These are phyloP conservation scores for Gossypium sturtianum DNA, from an alignment of 345 rosid genomes.

Conservation along the genomic window DNA sequence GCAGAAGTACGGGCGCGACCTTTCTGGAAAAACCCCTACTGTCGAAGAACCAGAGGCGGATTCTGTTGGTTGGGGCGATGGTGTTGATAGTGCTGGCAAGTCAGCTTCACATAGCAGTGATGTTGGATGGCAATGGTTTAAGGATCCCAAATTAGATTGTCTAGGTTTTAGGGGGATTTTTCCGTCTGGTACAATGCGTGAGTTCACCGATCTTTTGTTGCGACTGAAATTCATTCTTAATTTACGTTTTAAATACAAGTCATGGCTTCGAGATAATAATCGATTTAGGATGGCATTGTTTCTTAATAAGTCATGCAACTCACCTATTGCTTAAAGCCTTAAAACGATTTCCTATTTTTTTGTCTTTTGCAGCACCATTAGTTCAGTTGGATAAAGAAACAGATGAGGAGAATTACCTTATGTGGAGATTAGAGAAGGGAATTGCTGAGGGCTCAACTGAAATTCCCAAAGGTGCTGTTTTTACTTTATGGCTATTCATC, in stretches of 20 bases:
- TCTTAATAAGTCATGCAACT: neutral
- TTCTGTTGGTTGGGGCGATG: slow-evolving; percentile 65
- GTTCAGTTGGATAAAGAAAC: slow-evolving; percentile 80
- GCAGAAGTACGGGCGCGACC: slow-evolving; percentile 61
- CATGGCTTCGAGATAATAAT: neutral
- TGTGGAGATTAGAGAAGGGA: slow-evolving; percentile 78
- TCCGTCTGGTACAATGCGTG: slow-evolving; percentile 48
- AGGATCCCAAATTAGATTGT: slow-evolving; percentile 76
- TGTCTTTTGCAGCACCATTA: slow-evolving; percentile 60
- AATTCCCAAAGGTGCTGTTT: slow-evolving; percentile 66
- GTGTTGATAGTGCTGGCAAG: slow-evolving; percentile 42
- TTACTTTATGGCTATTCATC: neutral
- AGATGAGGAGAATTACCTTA: slow-evolving; percentile 53
- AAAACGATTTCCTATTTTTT: neutral
- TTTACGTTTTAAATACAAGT: neutral
- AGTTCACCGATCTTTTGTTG: slow-evolving; percentile 22
- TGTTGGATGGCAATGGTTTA: slow-evolving; percentile 77
- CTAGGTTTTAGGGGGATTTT: slow-evolving; percentile 84
- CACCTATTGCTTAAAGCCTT: neutral
- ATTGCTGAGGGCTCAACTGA: slow-evolving; percentile 89
- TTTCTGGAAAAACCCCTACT: slow-evolving; percentile 30
- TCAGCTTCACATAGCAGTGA: slow-evolving; percentile 53
- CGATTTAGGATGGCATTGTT: neutral
- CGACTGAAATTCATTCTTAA: neutral
- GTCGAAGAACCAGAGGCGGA: slow-evolving; percentile 60